Evolutionary conservation across 768 basidiomycete species (phyloP), one percentile per base, ranked within the genome.

Genomic region (Tulasnella sp.): DNA sequence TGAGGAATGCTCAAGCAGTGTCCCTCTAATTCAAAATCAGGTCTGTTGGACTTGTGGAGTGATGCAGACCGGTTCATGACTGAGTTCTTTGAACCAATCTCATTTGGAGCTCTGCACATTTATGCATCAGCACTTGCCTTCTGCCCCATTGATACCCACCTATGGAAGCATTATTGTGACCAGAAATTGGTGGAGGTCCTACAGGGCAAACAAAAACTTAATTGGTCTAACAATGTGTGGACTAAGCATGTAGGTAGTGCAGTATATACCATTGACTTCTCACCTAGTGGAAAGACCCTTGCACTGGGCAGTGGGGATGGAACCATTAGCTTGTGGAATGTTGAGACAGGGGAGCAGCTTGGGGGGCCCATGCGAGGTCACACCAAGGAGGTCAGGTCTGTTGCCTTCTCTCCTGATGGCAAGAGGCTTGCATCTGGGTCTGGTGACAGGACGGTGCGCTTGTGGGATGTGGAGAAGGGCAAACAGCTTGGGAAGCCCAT

Each of bases 401-500:
- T 64, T 64, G 60, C 60, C 60, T 64, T 2, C 60, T 64, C 60
- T 64, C 60, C 60, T 3, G 60, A 34, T 64, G 60, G 60, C 60
- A 64, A 28, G 4, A 64, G 60, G 31, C 60, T 64, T 64, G 60
- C 60, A 28, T 64, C 60, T 28, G 60, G n/a, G 60, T 64, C 60
- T 11, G 3, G n/a, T 11, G 60, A 64, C 60, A 64, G 24, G 22
- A 64, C 60, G 9, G 31, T 64, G 24, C 24, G 60, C n/a, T 28
- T 64, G 60, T 64, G 60, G 60, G 60, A 64, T 34, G 60, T 34
- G 6, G n/a, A 64, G 60, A 64, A n/a, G 24, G 60, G 60, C 14
- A 24, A n/a, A 6, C 60, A n/a, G n/a, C 3, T 64, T 7, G 60
- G 60, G 7, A 4, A 64, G 60, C 60, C 60, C n/a, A n/a, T 64